These are phyloP conservation scores for Hysterangium stoloniferum DNA, from an alignment of 768 basidiomycete species.

Conservation along the genomic window DNA sequence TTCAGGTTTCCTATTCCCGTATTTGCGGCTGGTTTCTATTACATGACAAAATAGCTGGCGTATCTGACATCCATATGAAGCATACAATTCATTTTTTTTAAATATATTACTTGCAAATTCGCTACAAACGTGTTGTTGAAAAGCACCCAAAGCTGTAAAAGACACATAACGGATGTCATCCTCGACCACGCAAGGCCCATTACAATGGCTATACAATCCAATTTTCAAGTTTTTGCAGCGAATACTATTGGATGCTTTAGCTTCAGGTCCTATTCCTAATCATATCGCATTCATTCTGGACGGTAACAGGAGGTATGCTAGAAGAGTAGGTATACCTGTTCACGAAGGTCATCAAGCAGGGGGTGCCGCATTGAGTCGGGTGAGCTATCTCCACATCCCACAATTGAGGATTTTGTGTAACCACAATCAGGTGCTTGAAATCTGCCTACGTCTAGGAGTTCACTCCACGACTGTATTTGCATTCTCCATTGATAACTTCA, in stretches of 20 bases:
- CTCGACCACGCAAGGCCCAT: no score
- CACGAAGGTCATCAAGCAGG: conserved; percentile 80
- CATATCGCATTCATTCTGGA: conserved; percentile 98
- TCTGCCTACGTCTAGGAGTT: conserved; percentile 75
- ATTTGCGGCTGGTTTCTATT: no score
- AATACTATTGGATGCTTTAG: conserved; percentile 56
- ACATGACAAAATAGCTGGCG: no score
- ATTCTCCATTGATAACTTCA: conserved; percentile 98
- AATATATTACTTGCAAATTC: no score
- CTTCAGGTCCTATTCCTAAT: conserved; percentile 75
- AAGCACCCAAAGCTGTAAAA: no score
- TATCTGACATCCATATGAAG: no score
- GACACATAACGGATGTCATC: no score
- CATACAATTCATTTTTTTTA: no score
- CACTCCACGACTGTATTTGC: conserved; percentile 89
- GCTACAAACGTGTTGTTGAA: no score
- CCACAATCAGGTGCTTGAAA: conserved; percentile 87
- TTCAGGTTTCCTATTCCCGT: no score
- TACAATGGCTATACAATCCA: conserved; percentile 1
- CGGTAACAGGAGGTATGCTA: conserved; percentile 88
- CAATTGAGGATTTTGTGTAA: no score
- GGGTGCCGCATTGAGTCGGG: conserved; percentile 69
- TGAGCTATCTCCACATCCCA: no score
- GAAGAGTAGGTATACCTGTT: conserved; percentile 56
- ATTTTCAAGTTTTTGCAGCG: conserved; percentile 22